phyloP scores from a whole-genome alignment of 345 rosid genomes.

The Acer campestre region DNA sequence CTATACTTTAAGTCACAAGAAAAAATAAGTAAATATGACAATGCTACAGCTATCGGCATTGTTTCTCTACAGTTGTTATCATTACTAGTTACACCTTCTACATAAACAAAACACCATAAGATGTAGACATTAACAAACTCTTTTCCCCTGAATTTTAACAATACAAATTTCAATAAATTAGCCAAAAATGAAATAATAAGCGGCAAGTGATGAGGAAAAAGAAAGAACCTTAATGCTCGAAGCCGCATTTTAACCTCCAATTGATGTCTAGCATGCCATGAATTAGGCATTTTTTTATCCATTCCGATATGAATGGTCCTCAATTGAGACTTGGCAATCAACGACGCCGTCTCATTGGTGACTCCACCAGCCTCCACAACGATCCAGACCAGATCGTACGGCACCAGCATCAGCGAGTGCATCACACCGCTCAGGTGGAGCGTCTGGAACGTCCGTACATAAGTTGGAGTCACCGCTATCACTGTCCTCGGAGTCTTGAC shows the following conservation, averaged over 20 bases:
- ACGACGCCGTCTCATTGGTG: conserved; percentile 73
- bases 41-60: neutral
- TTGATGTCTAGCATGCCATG: conserved; percentile 74
- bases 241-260: conserved; percentile 88
- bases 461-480: conserved; percentile 89
- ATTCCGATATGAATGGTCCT: conserved; percentile 68
- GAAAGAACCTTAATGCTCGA: conserved; percentile 63
- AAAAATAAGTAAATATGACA: neutral
- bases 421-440: conserved; percentile 91
- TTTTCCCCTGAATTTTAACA: conserved; percentile 1
- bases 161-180: neutral
- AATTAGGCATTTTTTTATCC: conserved; percentile 63
- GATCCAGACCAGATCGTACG: conserved; percentile 91
- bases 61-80: neutral
- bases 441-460: conserved; percentile 89
- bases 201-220: conserved; percentile 5
- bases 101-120: neutral
- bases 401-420: conserved; percentile 88
- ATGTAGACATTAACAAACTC: neutral
- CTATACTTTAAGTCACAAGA: neutral
- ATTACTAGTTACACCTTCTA: neutral
- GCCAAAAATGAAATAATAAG: neutral
- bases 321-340: conserved; percentile 66
- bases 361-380: conserved; percentile 92
- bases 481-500: conserved; percentile 60